Conservation (phyloP, 805 yeast species). For the Hemisphaericaspora nanyangensis region DNA sequence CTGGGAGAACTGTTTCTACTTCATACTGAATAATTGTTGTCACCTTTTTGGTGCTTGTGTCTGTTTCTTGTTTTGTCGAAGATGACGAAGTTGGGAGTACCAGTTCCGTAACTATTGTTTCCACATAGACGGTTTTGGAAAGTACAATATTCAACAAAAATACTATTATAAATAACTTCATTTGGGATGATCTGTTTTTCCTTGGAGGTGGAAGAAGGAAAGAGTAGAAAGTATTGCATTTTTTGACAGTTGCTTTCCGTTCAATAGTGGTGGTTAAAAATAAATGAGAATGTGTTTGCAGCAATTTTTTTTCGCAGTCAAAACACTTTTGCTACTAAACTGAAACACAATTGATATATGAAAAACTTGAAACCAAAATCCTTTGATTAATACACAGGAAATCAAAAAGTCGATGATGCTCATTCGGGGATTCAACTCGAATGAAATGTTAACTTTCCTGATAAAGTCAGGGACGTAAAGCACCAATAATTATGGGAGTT, state of each 20-base stretch:
- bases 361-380: background rate
- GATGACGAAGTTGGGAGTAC: background rate
- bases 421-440: no score
- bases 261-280: no score
- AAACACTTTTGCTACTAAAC: background rate
- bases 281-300: background rate
- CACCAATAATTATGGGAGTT: background rate
- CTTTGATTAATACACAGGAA: no score
- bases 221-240: background rate
- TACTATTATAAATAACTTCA: background rate
- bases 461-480: no score
- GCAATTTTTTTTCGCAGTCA: constrained; percentile 1
- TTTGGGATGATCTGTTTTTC: background rate
- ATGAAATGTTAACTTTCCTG: no score
- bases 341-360: background rate
- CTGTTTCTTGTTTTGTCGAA: background rate
- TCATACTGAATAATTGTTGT: background rate
- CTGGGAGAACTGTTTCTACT: background rate
- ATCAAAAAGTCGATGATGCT: no score
- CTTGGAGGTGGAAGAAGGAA: background rate
- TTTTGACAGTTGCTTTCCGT: background rate
- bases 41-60: background rate
- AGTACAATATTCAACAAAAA: background rate
- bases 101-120: background rate
- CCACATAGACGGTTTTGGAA: background rate